phyloP scores from a whole-genome alignment of 2,329 filamentous ascomycete species.

The Fusarium sacchari region DNA sequence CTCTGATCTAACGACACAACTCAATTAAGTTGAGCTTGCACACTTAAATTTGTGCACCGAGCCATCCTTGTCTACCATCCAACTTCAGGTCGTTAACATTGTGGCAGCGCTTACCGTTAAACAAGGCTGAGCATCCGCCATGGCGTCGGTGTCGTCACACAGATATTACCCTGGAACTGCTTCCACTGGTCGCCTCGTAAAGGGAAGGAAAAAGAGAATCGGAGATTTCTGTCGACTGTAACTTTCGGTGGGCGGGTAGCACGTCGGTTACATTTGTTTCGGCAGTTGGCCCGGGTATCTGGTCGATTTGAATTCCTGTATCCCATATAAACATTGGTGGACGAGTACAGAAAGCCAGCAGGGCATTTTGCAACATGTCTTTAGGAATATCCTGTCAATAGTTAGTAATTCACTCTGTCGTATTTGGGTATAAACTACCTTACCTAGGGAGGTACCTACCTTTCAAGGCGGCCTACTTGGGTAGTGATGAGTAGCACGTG shows the following conservation, averaged over 20 bases:
- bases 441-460: too few relatives aligned
- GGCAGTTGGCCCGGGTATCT: neutral
- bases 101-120: slow-evolving; percentile 5
- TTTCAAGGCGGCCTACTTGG: neutral
- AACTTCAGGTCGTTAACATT: neutral
- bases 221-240: slow-evolving; percentile 10
- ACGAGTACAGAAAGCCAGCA: neutral
- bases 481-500: neutral
- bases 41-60: neutral
- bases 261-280: slow-evolving; percentile 2
- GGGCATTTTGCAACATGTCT: neutral
- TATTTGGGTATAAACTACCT: neutral
- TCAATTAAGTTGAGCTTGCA: neutral
- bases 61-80: neutral
- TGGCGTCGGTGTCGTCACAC: slow-evolving; percentile 23
- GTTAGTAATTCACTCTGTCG: neutral
- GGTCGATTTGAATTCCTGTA: neutral
- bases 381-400: neutral
- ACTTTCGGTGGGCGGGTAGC: slow-evolving; percentile 6
- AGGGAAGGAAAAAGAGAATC: neutral
- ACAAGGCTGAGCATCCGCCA: slow-evolving; percentile 37
- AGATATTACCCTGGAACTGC: neutral
- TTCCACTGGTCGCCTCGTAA: neutral
- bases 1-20: neutral
- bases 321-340: neutral